Evolutionary conservation across 345 rosid species (phyloP).

Genomic region (Viola odorata): DNA sequence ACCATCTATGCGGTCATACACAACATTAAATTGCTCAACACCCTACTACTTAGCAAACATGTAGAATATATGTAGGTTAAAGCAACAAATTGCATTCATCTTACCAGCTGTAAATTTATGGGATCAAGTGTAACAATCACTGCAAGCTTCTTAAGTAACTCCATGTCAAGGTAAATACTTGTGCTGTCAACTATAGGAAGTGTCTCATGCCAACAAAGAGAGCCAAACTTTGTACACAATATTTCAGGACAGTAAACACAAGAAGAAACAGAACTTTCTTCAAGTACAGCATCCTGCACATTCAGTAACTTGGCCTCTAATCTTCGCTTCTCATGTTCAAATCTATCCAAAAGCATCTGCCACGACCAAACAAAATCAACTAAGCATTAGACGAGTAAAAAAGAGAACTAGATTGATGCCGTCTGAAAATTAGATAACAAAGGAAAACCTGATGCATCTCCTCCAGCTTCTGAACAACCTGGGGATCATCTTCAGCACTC

Average conservation of each 20-base stretch:
- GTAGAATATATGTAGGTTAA: not conserved
- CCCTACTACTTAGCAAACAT: not conserved
- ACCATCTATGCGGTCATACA: not conserved
- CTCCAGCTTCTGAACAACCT: constrained; percentile 45
- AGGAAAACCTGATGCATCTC: constrained; percentile 60
- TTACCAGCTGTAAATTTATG: constrained; percentile 36
- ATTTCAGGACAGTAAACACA: constrained; percentile 51
- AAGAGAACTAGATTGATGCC: constrained; percentile 9
- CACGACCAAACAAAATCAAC: not conserved
- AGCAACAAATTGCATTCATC: constrained; percentile 12
- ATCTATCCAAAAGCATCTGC: constrained; percentile 65
- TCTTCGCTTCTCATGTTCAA: constrained; percentile 49
- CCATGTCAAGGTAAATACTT: constrained; percentile 67
- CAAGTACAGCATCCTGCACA: constrained; percentile 19
- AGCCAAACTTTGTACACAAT: constrained; percentile 41
- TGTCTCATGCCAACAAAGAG: constrained; percentile 50
- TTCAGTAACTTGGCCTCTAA: constrained; percentile 30
- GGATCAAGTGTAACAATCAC: constrained; percentile 31
- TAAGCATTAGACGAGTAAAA: not conserved
- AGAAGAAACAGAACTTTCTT: constrained; percentile 36
- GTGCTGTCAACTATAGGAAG: constrained; percentile 47
- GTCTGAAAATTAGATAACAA: constrained; percentile 8
- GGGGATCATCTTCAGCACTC: constrained; percentile 31
- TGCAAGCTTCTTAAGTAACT: constrained; percentile 54
- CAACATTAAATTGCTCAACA: not conserved